Evolutionary conservation across 78 protist species (phyloP), one percentile per base, ranked within the genome.

Genomic region (Ministeria vibrans): DNA sequence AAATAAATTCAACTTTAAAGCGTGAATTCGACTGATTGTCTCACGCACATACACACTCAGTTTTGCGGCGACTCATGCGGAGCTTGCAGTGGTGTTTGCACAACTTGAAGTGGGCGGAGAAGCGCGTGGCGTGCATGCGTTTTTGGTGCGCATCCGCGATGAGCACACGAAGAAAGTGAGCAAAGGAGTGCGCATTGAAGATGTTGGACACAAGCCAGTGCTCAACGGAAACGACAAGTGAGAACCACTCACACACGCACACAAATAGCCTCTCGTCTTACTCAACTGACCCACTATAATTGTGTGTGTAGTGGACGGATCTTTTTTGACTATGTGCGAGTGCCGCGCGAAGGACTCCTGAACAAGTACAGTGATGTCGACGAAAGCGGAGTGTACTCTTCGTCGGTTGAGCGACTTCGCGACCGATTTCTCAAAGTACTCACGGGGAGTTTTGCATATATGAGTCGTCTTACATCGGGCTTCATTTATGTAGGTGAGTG

Each of bases 251-350:
- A 45, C 75, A 45, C 75, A 42, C 62, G 30, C 51, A 70, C 51
- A 11, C 75, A 44, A 22, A 70, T 28, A 70, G 44, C 13, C 45
- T 30, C 11, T 28, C 51, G 11, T 18, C 41, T 66, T 66, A 13
- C 30, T 66, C 41, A 39, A 7, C 7, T 18, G 72, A 66, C 15
- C 27, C 32, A 13, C 49, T 66, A 15, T 13, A 66, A 80, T 15
- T 89, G 92, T 63, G 92, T 88, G 5, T 89, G 86, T 27, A 88
- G 86, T 45, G 93, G 93, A 46, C n/a, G 78, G 38, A 9, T 90
- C 38, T 82, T 84, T 81, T 90, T 90, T 27, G 75, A 82, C n/a
- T 83, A 86, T 43, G 85, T 85, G 51, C 43, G 90, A n/a, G 81
- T 90, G 38, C 93, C 93, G 62, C 44, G 93, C 25, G 93, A 90